Conservation (phyloP, 148 eudicot genomes). For the Vaccinium vitisidaea region DNA sequence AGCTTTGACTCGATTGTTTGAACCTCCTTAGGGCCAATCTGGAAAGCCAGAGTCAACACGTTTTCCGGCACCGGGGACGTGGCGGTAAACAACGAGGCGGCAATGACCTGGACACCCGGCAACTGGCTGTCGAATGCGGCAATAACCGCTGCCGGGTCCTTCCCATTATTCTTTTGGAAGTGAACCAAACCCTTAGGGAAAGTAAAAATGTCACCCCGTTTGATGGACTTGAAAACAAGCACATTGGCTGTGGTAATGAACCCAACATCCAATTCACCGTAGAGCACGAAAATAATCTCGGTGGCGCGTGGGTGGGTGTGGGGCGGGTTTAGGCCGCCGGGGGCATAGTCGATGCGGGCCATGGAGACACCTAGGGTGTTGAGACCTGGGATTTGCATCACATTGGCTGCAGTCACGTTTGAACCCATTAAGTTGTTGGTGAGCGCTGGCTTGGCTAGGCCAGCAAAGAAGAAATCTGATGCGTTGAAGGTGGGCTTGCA, state of each 20-base stretch:
- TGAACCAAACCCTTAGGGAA: conserved; percentile 45
- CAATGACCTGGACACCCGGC: conserved; percentile 19
- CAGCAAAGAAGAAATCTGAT: conserved; percentile 35
- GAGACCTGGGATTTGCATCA: conserved; percentile 43
- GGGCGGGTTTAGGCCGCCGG: conserved; percentile 45
- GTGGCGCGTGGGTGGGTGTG: conserved; percentile 61
- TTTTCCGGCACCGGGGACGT: conserved; percentile 15
- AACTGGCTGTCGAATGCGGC: conserved; percentile 51
- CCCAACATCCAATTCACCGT: conserved; percentile 43
- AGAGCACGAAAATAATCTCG: conserved; percentile 38
- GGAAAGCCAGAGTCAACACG: conserved; percentile 25
- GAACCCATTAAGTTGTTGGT: conserved; percentile 34
- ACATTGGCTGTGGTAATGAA: conserved; percentile 46
- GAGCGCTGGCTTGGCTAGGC: conserved; percentile 31
- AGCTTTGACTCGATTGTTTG: conserved; percentile 13
- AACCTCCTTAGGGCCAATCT: conserved; percentile 12
- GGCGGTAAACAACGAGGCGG: conserved; percentile 18
- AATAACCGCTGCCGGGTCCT: conserved; percentile 27
- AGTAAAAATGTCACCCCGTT: conserved; percentile 33
- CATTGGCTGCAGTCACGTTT: conserved; percentile 36
- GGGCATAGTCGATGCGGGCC: conserved; percentile 45
- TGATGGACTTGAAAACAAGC: conserved; percentile 32
- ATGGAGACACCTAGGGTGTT: conserved; percentile 50
- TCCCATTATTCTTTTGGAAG: conserved; percentile 44
- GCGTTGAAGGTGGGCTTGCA: conserved; percentile 30